Evolutionary conservation across 2,329 filamentous ascomycete genomes (phyloP).

Genomic region (Fusarium sp.): DNA sequence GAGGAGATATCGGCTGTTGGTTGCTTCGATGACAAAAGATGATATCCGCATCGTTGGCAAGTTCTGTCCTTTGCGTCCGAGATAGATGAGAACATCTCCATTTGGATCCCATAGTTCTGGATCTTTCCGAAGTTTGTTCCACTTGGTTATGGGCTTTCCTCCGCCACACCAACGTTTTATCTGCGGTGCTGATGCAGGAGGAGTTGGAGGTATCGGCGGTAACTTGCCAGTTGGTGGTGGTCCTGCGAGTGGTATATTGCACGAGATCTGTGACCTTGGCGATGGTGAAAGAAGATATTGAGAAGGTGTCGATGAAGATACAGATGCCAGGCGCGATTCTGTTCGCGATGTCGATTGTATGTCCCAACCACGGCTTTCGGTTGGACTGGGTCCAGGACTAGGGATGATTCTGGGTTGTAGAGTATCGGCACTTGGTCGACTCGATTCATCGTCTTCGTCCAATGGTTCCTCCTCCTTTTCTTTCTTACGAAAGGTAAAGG

Average conservation of each 20-base stretch:
- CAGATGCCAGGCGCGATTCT: conserved; percentile 17
- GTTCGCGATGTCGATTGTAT: conserved; percentile 15
- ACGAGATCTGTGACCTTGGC: conserved; percentile 33
- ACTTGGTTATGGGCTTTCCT: conserved; percentile 60
- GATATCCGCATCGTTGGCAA: conserved; percentile 66
- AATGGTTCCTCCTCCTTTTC: conserved; percentile 53
- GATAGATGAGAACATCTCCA: conserved; percentile 69
- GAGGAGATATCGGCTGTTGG: conserved; percentile 65
- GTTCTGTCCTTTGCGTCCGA: conserved; percentile 60
- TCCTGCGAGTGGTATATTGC: conserved; percentile 34
- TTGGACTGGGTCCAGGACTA: not conserved
- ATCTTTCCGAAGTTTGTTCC: conserved; percentile 69
- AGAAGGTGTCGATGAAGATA: conserved; percentile 29
- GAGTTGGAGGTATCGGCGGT: conserved; percentile 53
- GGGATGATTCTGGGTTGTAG: conserved; percentile 29
- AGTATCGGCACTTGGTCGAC: conserved; percentile 39
- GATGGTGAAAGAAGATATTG: conserved; percentile 33
- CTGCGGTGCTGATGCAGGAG: conserved; percentile 44
- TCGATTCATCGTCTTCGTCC: conserved; percentile 29
- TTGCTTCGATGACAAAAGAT: conserved; percentile 68
- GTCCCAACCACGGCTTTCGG: conserved; percentile 29
- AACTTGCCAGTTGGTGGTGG: conserved; percentile 59
- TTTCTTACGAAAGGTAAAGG: conserved; percentile 62
- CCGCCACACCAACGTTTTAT: conserved; percentile 66
- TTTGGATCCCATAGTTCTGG: conserved; percentile 71